Base-by-base conservation (phyloP, 2,329 filamentous ascomycete species). In the Penicillium sumatraense region DNA sequence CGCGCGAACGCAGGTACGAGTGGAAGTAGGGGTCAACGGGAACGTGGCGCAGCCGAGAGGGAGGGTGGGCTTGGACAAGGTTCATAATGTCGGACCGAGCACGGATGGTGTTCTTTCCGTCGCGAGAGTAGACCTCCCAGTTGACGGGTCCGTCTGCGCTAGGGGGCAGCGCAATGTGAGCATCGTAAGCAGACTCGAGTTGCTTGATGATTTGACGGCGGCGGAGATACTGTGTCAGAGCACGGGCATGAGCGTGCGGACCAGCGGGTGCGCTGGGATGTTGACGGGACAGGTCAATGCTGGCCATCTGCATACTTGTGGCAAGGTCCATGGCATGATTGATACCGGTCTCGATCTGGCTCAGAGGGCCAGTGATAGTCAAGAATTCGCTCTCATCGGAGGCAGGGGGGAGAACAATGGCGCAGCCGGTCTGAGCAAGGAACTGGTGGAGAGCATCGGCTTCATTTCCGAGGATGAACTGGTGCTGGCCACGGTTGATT, bases 391-490 rank as follows among this genome's bases (percentile, higher is more conserved):
- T 90, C 54, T 95, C 90, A 50, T 90, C 86, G 21, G 88, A 86
- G 23, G 82, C 82, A 7, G 91, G 85, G 50, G 88, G 93, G 42
- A 98, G 77, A 54, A 98, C 84, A 56, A 98, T 88, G 40, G 89
- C 86, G 75, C 95, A 99, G 59, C 93, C 93, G 54, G 95, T 98
- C 68, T 96, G 86, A 42, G 87, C 83, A 61, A 97, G 86, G 80
- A 99, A 97, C 42, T 96, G 86, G 54, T 97, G 86, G 29, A 91
- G 81, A 16, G 90, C 87, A 58, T 90, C 84, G 58, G 90, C 92
- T 58, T 88, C 85, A 58, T 93, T 87, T 49, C 93, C 93, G 60
- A 96, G 87, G 69, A 99, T 95, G 80, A 97, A 98, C 72, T 96
- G 93, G 72, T 98, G 95, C 49, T 91, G 87, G 46, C 91, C 91